phyloP scores from a whole-genome alignment of 2,329 filamentous ascomycete genomes.

The Colletotrichum orchidophilum region DNA sequence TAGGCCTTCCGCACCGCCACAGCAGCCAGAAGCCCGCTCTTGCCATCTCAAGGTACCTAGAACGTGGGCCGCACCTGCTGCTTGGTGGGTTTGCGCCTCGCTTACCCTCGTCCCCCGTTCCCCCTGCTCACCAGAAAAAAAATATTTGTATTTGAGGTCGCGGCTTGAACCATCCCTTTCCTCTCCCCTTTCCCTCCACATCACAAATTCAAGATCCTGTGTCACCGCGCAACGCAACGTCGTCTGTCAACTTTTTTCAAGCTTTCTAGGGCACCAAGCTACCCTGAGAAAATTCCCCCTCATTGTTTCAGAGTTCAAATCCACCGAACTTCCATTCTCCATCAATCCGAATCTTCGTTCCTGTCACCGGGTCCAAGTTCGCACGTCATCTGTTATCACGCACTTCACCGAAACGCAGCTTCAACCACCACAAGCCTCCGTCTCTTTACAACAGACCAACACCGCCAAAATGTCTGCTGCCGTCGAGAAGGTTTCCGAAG shows the following conservation, averaged over 20 bases:
- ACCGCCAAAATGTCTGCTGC: conserved; percentile 82
- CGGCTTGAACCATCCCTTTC: conserved; percentile 41
- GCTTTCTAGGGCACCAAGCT: conserved; percentile 88
- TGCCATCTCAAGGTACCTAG: conserved; percentile 24
- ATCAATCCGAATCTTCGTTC: conserved; percentile 56
- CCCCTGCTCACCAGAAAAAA: conserved; percentile 41
- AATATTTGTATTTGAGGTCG: conserved; percentile 48
- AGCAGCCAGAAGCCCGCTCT: conserved; percentile 13
- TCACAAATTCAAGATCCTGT: conserved; percentile 56
- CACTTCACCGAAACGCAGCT: conserved; percentile 50
- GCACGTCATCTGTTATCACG: conserved; percentile 58
- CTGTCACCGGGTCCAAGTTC: conserved; percentile 47
- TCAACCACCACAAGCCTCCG: conserved; percentile 44
- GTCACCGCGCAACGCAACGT: conserved; percentile 58
- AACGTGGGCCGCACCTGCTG: conserved; percentile 31
- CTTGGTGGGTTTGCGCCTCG: conserved; percentile 32
- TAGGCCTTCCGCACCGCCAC: conserved; percentile 30
- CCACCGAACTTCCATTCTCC: conserved; percentile 51
- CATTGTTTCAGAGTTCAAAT: conserved; percentile 78
- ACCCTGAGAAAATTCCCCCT: conserved; percentile 76
- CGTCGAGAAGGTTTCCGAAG: conserved; percentile 74
- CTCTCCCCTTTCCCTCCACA: conserved; percentile 46
- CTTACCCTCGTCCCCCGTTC: conserved; percentile 31
- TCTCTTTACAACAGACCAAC: conserved; percentile 49
- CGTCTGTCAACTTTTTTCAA: conserved; percentile 53